Evolutionary conservation across 1,284 basidiomycete species (phyloP).

Genomic region (Malassezia sympodialis): DNA sequence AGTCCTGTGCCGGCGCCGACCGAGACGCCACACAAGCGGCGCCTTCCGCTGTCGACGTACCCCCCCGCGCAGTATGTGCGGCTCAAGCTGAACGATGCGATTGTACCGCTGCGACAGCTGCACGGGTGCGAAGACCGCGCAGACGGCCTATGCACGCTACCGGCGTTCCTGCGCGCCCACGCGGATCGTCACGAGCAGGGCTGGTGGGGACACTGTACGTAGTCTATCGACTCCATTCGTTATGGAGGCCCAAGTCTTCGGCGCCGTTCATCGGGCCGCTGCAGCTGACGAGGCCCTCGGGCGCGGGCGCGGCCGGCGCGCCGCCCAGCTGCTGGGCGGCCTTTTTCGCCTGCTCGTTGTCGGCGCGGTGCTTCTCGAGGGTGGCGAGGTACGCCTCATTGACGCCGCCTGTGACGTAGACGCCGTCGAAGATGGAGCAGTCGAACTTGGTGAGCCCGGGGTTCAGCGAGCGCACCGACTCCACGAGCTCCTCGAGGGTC

Average conservation of each 20-base stretch:
- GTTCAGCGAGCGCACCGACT: slow-evolving; percentile 81
- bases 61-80: slow-evolving; percentile 4
- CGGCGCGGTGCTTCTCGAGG: slow-evolving; percentile 69
- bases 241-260: slow-evolving; percentile 32
- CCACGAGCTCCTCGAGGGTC: slow-evolving; percentile 76
- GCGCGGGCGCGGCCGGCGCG: slow-evolving; percentile 21
- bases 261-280: slow-evolving; percentile 46
- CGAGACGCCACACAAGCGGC: not conserved
- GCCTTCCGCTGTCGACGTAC: not conserved
- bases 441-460: slow-evolving; percentile 70
- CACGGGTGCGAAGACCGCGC: slow-evolving; percentile 20
- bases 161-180: slow-evolving; percentile 23
- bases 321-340: slow-evolving; percentile 14
- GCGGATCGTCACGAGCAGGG: slow-evolving; percentile 22
- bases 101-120: slow-evolving; percentile 27
- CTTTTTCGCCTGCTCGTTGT: slow-evolving; percentile 61
- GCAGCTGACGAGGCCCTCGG: slow-evolving; percentile 28
- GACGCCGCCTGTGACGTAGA: slow-evolving; percentile 94
- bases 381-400: slow-evolving; percentile 70
- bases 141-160: slow-evolving; percentile 31
- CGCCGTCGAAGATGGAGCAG: slow-evolving; percentile 93
- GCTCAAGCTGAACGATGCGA: slow-evolving; percentile 16
- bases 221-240: slow-evolving; percentile 11
- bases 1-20: not conserved
- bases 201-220: slow-evolving; percentile 22